Evolutionary conservation across 805 yeast species (phyloP).

Genomic region (Spathaspora passalidarum): DNA sequence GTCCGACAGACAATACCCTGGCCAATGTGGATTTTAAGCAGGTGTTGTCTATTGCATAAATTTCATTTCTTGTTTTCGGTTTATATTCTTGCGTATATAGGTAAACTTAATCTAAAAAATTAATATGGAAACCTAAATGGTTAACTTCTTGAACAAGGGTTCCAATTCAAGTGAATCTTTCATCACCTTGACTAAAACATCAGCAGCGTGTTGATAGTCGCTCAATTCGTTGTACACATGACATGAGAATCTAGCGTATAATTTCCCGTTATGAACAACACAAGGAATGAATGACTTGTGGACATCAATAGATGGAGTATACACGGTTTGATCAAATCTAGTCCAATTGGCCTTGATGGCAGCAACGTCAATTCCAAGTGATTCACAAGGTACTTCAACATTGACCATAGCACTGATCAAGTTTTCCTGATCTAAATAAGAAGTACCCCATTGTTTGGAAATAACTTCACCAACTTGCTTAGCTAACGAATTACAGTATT

Average conservation of each 20-base stretch:
- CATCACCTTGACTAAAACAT: conserved; percentile 28
- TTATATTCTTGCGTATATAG: neutral
- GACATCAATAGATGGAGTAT: conserved; percentile 13
- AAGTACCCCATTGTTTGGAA: conserved; percentile 38
- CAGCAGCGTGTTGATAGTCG: conserved; percentile 51
- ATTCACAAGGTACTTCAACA: conserved; percentile 33
- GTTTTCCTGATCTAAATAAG: conserved; percentile 31
- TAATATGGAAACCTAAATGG: neutral
- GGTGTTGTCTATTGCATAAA: neutral
- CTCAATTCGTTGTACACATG: conserved; percentile 56
- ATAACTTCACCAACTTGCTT: conserved; percentile 38
- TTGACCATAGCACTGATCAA: conserved; percentile 44
- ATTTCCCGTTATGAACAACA: conserved; percentile 31
- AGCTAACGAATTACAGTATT: conserved; percentile 48
- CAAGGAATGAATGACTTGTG: conserved; percentile 50
- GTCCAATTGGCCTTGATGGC: conserved; percentile 4
- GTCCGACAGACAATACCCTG: conserved; percentile 60
- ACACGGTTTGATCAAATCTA: conserved; percentile 3
- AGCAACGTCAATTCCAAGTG: conserved; percentile 6
- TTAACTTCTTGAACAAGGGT: neutral
- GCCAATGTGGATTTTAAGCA: conserved; percentile 52
- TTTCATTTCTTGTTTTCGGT: neutral
- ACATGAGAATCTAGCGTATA: conserved; percentile 49
- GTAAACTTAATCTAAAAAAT: neutral
- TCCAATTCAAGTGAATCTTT: neutral